These are phyloP conservation scores for Tuber microsphaerosporum DNA, from an alignment of 495 filamentous ascomycete species.

Conservation along the genomic window DNA sequence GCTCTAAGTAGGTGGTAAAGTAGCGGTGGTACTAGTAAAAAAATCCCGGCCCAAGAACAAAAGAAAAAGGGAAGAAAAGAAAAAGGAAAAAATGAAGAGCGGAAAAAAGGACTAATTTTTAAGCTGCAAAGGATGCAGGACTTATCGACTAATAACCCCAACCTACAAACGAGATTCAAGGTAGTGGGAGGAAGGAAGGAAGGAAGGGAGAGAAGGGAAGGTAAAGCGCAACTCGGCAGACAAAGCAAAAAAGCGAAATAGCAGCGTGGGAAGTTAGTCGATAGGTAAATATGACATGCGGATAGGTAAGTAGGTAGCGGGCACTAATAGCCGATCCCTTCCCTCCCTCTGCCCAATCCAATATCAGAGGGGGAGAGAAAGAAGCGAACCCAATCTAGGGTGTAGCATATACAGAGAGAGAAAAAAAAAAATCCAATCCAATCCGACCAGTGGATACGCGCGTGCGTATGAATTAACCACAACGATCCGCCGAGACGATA, in stretches of 20 bases:
- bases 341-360: neutral
- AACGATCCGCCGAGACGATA: neutral
- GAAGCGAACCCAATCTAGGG: constrained; percentile 4
- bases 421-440: neutral
- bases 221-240: constrained; percentile 7
- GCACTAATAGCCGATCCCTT: neutral
- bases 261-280: neutral
- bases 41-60: neutral
- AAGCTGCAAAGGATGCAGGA: neutral
- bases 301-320: neutral
- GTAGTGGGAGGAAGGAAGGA: neutral
- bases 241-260: constrained; percentile 2
- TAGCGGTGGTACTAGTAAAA: neutral
- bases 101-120: neutral
- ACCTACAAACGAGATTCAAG: constrained; percentile 4
- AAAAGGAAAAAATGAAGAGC: neutral
- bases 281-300: neutral
- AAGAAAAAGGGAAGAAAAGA: neutral
- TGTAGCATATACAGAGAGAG: neutral
- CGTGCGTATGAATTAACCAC: neutral
- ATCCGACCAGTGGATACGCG: neutral
- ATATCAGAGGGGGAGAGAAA: neutral
- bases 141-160: neutral
- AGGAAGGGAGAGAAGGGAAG: neutral
- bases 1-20: neutral